phyloP scores from a whole-genome alignment of 2,329 filamentous ascomycete genomes.

The Didymosphaeria variabile region DNA sequence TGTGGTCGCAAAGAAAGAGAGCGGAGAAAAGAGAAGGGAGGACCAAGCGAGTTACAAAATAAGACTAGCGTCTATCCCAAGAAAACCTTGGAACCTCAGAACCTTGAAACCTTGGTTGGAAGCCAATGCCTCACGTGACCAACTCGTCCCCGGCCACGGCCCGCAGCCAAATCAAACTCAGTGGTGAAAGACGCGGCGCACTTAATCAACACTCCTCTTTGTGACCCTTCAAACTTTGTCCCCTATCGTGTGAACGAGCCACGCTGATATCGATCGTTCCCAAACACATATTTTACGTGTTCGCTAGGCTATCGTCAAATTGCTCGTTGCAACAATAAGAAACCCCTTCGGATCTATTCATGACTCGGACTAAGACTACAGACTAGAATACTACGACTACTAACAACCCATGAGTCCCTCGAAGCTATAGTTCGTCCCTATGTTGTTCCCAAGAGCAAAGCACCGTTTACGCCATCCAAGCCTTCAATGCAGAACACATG shows the following conservation, averaged over 20 bases:
- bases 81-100: no score
- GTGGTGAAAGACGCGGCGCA: not conserved
- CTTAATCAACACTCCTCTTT: not conserved
- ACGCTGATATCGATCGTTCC: not conserved
- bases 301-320: no score
- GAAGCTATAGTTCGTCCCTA: constrained; percentile 1
- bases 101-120: not conserved
- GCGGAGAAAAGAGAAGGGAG: not conserved
- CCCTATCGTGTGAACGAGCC: not conserved
- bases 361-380: not conserved
- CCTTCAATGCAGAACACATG: constrained; percentile 20
- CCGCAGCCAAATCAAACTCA: no score
- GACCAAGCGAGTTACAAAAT: not conserved
- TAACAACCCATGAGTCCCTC: not conserved
- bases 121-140: not conserved
- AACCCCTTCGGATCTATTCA: constrained; percentile 13
- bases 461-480: constrained; percentile 20
- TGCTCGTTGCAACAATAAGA: not conserved
- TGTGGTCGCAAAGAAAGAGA: constrained; percentile 10
- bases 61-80: not conserved
- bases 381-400: constrained; percentile 4
- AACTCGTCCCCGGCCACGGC: no score
- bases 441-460: constrained; percentile 17
- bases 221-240: not conserved
- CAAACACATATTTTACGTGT: no score